A percentile compares a stretch with the other conserved stretches of the same genome.
Conservation (phyloP, 371 early-diverging fungal species). For the Rhizopus stolonifer region DNA sequence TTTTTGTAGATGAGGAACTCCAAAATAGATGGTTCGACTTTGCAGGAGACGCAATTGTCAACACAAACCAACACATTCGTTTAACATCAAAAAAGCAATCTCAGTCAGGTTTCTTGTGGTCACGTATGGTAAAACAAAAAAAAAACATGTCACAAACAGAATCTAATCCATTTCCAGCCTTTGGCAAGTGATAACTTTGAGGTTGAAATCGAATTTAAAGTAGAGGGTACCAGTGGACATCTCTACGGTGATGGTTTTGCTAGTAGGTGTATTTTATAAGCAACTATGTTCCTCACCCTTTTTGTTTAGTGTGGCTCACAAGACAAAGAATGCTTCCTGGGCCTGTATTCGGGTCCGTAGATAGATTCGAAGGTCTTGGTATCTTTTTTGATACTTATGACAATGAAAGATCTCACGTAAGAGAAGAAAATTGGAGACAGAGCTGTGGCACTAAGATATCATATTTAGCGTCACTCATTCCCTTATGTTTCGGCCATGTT, state of each 20-base stretch:
- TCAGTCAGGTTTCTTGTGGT: conserved; percentile 88
- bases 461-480: conserved; percentile 24
- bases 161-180: conserved; percentile 41
- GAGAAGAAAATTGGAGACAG: conserved; percentile 3
- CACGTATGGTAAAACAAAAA: conserved; percentile 52
- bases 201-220: conserved; percentile 91
- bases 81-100: conserved; percentile 82
- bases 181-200: conserved; percentile 76
- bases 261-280: conserved; percentile 63
- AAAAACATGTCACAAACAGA: not conserved
- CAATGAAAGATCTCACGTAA: conserved; percentile 79
- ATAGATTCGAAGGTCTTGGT: conserved; percentile 90
- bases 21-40: conserved; percentile 75
- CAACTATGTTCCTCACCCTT: not conserved
- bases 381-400: conserved; percentile 96
- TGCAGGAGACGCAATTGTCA: conserved; percentile 69
- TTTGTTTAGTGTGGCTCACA: conserved; percentile 42
- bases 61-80: conserved; percentile 75
- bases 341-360: conserved; percentile 89
- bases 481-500: conserved; percentile 93
- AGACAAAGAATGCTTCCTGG: conserved; percentile 55
- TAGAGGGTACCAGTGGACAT: conserved; percentile 65
- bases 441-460: not conserved
- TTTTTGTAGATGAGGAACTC: conserved; percentile 56
- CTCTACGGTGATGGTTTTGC: conserved; percentile 96